Conservation (phyloP, 2,329 filamentous ascomycete species). For the Tympanopsis confertula region DNA sequence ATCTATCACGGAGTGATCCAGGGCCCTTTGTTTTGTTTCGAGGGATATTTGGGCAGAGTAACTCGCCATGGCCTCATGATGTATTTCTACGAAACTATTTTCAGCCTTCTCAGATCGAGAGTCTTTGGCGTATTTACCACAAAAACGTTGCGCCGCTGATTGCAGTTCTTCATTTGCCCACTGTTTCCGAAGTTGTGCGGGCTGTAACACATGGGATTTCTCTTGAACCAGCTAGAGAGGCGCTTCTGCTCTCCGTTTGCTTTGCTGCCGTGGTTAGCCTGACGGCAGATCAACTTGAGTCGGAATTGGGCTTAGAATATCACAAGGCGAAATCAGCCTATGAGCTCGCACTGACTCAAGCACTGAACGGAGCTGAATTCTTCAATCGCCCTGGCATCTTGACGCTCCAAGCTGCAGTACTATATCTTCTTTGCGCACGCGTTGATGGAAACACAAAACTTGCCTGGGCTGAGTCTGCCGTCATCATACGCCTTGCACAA, state of each 20-base stretch:
- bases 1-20: not conserved
- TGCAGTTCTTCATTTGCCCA: slow-evolving; percentile 5
- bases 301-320: slow-evolving; percentile 37
- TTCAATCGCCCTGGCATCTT: slow-evolving; percentile 48
- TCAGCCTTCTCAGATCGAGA: slow-evolving; percentile 1
- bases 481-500: slow-evolving; percentile 17
- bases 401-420: slow-evolving; percentile 48
- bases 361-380: slow-evolving; percentile 49
- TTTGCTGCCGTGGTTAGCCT: slow-evolving; percentile 43
- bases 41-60: not conserved
- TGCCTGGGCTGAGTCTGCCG: slow-evolving; percentile 25
- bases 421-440: slow-evolving; percentile 44
- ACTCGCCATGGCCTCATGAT: not conserved
- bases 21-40: not conserved
- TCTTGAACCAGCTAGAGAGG: slow-evolving; percentile 23
- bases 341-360: slow-evolving; percentile 51
- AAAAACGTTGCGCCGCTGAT: slow-evolving; percentile 1
- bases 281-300: slow-evolving; percentile 29
- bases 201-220: slow-evolving; percentile 24
- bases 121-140: slow-evolving; percentile 3
- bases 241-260: slow-evolving; percentile 50
- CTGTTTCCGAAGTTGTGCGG: slow-evolving; percentile 8
- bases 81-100: slow-evolving; percentile 1
- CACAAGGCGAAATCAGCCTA: slow-evolving; percentile 36
- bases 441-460: slow-evolving; percentile 25